Base-by-base conservation (phyloP, 768 basidiomycete species). In the Leccinum incarnatum region DNA sequence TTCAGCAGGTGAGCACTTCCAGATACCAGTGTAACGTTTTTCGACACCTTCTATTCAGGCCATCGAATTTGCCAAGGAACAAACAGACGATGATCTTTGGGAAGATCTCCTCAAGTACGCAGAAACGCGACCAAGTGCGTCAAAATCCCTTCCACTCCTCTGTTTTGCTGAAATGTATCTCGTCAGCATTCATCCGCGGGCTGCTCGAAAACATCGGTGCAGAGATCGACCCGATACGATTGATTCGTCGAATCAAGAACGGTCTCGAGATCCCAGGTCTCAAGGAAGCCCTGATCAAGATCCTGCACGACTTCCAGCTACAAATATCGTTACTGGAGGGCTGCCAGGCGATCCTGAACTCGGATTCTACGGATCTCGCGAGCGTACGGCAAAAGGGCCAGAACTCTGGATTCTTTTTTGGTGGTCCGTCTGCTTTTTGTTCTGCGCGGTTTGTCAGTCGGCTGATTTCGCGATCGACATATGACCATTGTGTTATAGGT, bases 31-130 rank as follows among this genome's bases (percentile, higher is more conserved):
- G n/a, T 40, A 17, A 6, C 46, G 1, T 30, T 11, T 48, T 49
- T 50, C 64, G 19, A 68, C 51, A 34, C 2, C 11, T 14, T 19
- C 30, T 9, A 34, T 21, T 1, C 47, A 94, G 93, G 94, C 96
- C 3, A 98, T 99, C 67, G 96, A 98, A 58, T 99, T 99, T 62
- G 96, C 95, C 2, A 96, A 95, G 67, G 95, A 98, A 71, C 96
- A 98, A 72, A 89, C 87, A 54, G 97, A 98, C 62, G 89, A 95
- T 60, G 97, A 98, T 70, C 83, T 99, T 0, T 99, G 96, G 97
- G 96, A 98, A 66, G 96, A 98, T 69, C 80, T 99, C 9, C 76
- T 99, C 27, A 86, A 81, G 59, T 98, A 98, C 67, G 96, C 95
- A 0, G 97, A 98, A 72, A 95, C 91, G 11, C 79, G 94, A 58